A percentile compares a stretch with the other conserved stretches of the same genome.
phyloP scores from a whole-genome alignment of 139 green algal species.

The Parachlorella kessleri region DNA sequence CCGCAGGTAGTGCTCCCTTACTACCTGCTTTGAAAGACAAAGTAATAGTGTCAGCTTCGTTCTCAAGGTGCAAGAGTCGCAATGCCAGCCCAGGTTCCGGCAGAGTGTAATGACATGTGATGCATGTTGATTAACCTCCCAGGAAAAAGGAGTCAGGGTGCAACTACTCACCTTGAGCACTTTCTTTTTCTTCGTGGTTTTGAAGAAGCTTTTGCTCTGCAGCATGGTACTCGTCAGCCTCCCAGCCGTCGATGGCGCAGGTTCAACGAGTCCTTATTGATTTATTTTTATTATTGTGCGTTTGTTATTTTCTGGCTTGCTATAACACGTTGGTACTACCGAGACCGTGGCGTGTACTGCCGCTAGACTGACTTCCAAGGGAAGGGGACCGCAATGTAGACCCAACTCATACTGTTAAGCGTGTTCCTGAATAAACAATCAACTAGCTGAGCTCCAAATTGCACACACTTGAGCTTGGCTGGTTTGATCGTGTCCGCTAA shows the following conservation, averaged over 20 bases:
- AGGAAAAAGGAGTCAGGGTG: not conserved
- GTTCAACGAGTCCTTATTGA: too few species aligned
- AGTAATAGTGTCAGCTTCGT: not conserved
- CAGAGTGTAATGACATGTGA: not conserved
- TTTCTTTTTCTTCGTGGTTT: conserved; percentile 85
- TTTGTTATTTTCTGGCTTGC: too few species aligned
- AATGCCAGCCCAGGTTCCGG: not conserved
- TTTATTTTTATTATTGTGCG: too few species aligned
- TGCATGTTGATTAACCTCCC: not conserved
- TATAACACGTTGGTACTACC: too few species aligned
- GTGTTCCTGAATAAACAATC: too few species aligned
- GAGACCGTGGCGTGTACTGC: too few species aligned
- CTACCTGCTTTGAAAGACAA: conserved; percentile 50
- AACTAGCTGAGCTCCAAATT: too few species aligned
- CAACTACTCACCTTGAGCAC: conserved; percentile 71
- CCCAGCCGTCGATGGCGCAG: too few species aligned
- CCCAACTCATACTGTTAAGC: too few species aligned
- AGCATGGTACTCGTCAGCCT: conserved; percentile 66
- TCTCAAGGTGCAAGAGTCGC: not conserved
- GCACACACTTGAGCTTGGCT: too few species aligned
- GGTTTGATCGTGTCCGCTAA: not conserved
- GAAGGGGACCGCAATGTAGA: too few species aligned
- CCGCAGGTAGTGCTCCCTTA: conserved; percentile 94
- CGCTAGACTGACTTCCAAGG: too few species aligned
- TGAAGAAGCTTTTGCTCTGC: conserved; percentile 83